Evolutionary conservation across 2,329 filamentous ascomycete species (phyloP), one percentile per base, ranked within the genome.

Genomic region (Aspergillus costaricaensis): DNA sequence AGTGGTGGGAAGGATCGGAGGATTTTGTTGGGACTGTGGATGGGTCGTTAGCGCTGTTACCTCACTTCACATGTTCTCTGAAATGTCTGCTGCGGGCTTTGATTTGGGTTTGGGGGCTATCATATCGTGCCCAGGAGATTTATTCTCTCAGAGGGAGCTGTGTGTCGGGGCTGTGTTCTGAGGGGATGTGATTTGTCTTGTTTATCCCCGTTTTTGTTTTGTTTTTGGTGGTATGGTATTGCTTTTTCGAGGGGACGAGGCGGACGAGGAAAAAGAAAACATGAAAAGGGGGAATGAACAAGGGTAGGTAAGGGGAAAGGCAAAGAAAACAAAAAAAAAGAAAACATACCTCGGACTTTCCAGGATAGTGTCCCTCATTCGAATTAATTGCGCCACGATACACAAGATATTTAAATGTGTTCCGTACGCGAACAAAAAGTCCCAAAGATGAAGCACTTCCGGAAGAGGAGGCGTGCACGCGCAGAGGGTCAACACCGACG

Each of bases 341-440:
- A 5, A 47, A 21, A 74, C 67, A 61, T 80, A 96, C 93, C 91
- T 96, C 6, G 90, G 85, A 59, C 91, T 96, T 59, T 87, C 87
- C 68, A 99, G 79, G 56, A 99, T 88, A 62, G 91, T 88, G 59
- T 93, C 89, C 61, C 93, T 84, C 79, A 97, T 91, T 70, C 96
- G 85, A 52, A 97, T 89, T 55, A 99, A 81, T 78, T 99, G 95
- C 14, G 94, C 94, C 15, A 98, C 95, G 65, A 99, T 97, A 74
- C 95, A 98, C 21, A 99, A 79, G 58, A 99, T 91, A 72, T 99
- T 99, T 62, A 99, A 77, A 75, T 99, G 95, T 38, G 92, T 88
- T 0, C 95, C 95, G 68, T 97, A 99, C 0, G 95, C 94, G 72
- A 99, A 96, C 21, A 99, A 79, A 69, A 99, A 99, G 75, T 99